Evolutionary conservation across 352 stramenopile species (phyloP).

Genomic region (Phytophthora ramorum): DNA sequence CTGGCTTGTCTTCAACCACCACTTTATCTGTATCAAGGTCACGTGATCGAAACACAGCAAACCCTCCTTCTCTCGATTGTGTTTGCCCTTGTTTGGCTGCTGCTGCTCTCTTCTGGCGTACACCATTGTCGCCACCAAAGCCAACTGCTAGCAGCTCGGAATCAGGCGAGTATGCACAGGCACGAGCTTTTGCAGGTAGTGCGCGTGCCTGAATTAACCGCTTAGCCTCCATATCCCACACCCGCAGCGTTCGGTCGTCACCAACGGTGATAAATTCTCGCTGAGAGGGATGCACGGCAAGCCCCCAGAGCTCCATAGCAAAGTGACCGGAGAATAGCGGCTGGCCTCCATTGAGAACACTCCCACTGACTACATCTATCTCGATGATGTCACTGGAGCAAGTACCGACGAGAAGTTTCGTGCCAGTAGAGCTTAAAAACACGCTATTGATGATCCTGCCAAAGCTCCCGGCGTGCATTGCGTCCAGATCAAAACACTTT

Average conservation of each 20-base stretch:
- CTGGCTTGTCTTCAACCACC: slow-evolving; percentile 65
- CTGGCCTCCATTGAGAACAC: slow-evolving; percentile 44
- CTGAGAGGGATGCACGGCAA: slow-evolving; percentile 75
- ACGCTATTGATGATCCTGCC: slow-evolving; percentile 54
- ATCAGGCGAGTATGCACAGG: slow-evolving; percentile 90
- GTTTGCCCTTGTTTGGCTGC: slow-evolving; percentile 25
- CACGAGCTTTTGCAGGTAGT: slow-evolving; percentile 61
- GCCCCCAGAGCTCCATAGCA: slow-evolving; percentile 77
- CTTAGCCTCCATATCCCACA: slow-evolving; percentile 84
- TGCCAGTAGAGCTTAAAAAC: slow-evolving; percentile 46
- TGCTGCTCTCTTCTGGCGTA: slow-evolving; percentile 41
- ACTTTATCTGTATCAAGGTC: slow-evolving; percentile 33
- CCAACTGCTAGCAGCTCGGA: slow-evolving; percentile 87
- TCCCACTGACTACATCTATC: slow-evolving; percentile 48
- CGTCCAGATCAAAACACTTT: slow-evolving; percentile 65
- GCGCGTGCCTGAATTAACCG: slow-evolving; percentile 46
- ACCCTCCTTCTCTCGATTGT: slow-evolving; percentile 52
- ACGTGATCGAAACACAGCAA: slow-evolving; percentile 44
- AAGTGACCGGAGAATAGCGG: slow-evolving; percentile 75
- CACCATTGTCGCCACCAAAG: slow-evolving; percentile 66
- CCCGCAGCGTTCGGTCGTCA: slow-evolving; percentile 81
- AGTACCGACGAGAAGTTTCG: slow-evolving; percentile 84
- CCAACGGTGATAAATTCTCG: slow-evolving; percentile 74
- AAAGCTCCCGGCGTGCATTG: slow-evolving; percentile 45
- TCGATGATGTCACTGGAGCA: slow-evolving; percentile 90